Evolutionary conservation across 257 asterid genomes (phyloP).

Genomic region (Nicotiana benthamiana): DNA sequence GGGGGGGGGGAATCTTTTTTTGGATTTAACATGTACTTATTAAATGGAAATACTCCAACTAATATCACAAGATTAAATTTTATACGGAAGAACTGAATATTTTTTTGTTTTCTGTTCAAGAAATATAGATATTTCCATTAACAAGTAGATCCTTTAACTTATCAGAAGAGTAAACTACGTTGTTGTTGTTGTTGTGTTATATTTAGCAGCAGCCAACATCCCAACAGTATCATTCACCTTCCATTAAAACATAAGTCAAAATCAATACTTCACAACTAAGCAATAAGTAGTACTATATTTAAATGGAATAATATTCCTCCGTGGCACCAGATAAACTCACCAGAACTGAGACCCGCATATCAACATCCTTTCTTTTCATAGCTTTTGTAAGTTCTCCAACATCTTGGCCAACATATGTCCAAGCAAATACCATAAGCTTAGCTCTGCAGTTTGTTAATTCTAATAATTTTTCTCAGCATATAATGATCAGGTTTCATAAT

Average conservation of each 20-base stretch:
- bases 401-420: conserved; percentile 68
- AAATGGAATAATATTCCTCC: background rate
- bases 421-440: background rate
- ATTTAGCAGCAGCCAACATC: conserved; percentile 83
- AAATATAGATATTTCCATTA: too few species aligned
- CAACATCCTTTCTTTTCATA: conserved; percentile 59
- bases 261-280: background rate
- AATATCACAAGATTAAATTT: too few species aligned
- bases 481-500: background rate
- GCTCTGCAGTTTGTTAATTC: background rate
- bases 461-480: background rate
- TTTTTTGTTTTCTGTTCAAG: too few species aligned
- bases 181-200: conserved; percentile 37
- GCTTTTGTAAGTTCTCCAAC: conserved; percentile 69
- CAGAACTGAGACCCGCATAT: conserved; percentile 70
- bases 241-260: conserved; percentile 10
- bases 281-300: background rate
- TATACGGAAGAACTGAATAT: too few species aligned
- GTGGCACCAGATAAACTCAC: conserved; percentile 27
- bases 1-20: too few species aligned
- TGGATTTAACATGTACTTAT: too few species aligned
- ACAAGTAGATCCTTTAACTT: too few species aligned
- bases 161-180: too few species aligned
- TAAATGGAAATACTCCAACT: too few species aligned
- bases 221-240: conserved; percentile 93